Evolutionary conservation across 805 yeast genomes (phyloP), one percentile per base, ranked within the genome.

Genomic region (Suhomyces kilbournensis): DNA sequence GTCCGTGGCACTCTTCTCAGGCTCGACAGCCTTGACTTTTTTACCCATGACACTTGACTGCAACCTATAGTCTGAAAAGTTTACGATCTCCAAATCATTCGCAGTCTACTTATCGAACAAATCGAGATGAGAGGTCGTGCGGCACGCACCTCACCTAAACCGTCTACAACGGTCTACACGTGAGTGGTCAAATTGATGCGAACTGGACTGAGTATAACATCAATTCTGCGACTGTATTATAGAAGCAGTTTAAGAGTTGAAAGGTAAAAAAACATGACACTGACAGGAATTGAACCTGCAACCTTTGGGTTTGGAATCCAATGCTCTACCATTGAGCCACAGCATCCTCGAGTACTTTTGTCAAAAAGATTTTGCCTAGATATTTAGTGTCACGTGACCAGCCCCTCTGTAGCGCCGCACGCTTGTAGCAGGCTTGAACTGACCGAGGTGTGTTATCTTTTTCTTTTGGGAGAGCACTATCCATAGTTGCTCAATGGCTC

Each of bases 251-350:
- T n/a, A n/a, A n/a, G n/a, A n/a, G n/a, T n/a, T n/a, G n/a, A n/a
- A n/a, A n/a, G 25, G 1, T 23, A 23, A 4, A 45, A 55, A 55
- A 49, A 49, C 58, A 57, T 82, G 86, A 82, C 84, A 82, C 86
- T 85, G 86, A 83, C 89, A 84, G 88, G 89, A 84, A 82, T 84
- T 81, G 89, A 84, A 84, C 89, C 88, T 84, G 88, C 89, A 84
- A 80, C 89, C 89, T 82, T 83, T 82, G 84, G 89, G 83, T 83
- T 65, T 82, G 86, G 86, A 82, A 83, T 82, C 86, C 83, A 82
- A 82, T 80, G 86, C 86, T 82, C 86, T 82, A 82, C 86, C 86
- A 82, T 82, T 82, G 86, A 82, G 86, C 86, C 86, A 82, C 84
- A 82, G 84, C 85, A 77, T 81, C n/a, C n/a, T n/a, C n/a, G n/a